Base-by-base conservation (phyloP, 2,329 filamentous ascomycete genomes). In the Orbilia oligospora region DNA sequence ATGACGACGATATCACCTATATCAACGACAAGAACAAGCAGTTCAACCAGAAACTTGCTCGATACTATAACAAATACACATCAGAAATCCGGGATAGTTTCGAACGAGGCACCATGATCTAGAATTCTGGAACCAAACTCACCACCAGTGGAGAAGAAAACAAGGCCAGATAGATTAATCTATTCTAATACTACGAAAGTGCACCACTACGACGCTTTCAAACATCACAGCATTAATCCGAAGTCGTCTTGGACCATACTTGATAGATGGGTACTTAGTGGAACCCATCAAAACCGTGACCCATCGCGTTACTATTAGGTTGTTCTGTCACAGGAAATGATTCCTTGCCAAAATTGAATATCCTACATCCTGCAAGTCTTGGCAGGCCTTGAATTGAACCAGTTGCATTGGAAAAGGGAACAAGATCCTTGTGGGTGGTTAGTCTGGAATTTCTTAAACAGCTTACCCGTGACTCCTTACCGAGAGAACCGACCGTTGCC, bases 21-120 rank as follows among this genome's bases (percentile, higher is more conserved):
- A 99, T 99, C 89, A 99, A 99, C 86, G 94, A 97, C 86, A 97
- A 99, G 91, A 99, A 99, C 88, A 98, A 98, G 88, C 94, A 97
- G 88, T 99, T 99, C 87, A 99, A 99, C 90, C 91, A 97, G 87
- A 98, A 99, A 87, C 87, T 99, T 85, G 88, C 92, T 68, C 88
- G 96, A 81, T 99, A 98, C 87, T 99, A 99, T 86, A 96, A 99
- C 86, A 97, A 97, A 87, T 99, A 99, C 85, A 99, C 96, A 55
- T 90, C 92, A 36, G 96, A 99, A 84, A 98, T 99, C 82, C 88
- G 96, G 83, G 96, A 99, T 83, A 97, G 92, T 85, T 99, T 99
- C 84, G 96, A 99, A 88, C 90, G 96, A 80, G 96, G 96, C 18
- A 98, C 96, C 2, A 97, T 97, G 89, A 96, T 98, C 84, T 98